Base-by-base conservation (phyloP, 176 grass and related monocot genomes). In the Ensete glaucum region DNA sequence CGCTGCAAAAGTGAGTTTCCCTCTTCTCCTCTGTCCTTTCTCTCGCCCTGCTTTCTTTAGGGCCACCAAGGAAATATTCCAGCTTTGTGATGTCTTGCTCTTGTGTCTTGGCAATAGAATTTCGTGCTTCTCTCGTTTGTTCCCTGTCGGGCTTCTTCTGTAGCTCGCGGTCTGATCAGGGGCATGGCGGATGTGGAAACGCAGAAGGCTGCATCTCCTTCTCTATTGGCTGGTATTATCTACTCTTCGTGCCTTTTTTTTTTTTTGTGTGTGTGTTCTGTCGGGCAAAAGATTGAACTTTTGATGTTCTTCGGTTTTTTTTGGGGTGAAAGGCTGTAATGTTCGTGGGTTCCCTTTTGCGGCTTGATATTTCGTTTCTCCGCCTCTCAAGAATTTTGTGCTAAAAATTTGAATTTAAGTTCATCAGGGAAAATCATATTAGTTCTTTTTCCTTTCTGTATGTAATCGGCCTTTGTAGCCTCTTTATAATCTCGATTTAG, bases 151-250 rank as follows among this genome's bases (percentile, higher is more conserved):
- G 50, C 23, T 11, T 58, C 34, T 14, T 77, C 13, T 27, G 49
- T 23, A 54, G 53, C 80, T 60, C 24, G 59, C 3, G 52, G 57
- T 12, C 4, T 67, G 12, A 62, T 73, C 52, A 64, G 74, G 72
- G 50, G 24, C 19, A 73, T 68, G 52, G 73, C 76, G 52, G 29
- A 76, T 34, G 49, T 54, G 43, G 69, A 72, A 25, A 62, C 15
- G 12, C 27, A 13, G 26, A 76, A 78, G 59, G 74, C 50, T 9
- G 22, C 51, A 22, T 70, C n/a, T 10, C 1, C 50, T 10, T 51
- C 15, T 22, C 9, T n/a, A 27, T 24, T 73, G 54, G 22, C 48
- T 55, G 52, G 17, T 26, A 58, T 11, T 71, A 14, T 49, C 71
- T 52, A 16, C 14, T 26, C 3, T 15, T 20, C 55, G 11, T 17